Conservation (phyloP, 2,329 filamentous ascomycete genomes). For the Biscogniauxia marginata region DNA sequence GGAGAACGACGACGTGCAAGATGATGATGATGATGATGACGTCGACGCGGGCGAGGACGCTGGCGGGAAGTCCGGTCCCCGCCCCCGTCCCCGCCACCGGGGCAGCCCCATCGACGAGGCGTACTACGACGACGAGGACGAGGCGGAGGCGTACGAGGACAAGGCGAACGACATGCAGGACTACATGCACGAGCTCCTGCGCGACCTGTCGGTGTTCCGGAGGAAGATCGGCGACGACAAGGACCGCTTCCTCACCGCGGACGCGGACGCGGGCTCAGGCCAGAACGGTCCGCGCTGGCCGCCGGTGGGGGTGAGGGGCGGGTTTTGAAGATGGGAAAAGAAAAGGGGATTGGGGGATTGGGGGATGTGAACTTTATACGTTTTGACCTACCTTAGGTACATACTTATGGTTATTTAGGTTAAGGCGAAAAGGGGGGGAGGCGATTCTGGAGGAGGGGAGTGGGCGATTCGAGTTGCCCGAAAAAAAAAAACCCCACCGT, state of each 20-base stretch:
- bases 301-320: not conserved
- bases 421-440: no score
- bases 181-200: constrained; percentile 81
- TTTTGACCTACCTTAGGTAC: no score
- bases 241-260: constrained; percentile 65
- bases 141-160: constrained; percentile 49
- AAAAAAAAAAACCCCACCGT: no score
- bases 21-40: constrained; percentile 23
- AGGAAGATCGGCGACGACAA: constrained; percentile 85
- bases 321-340: no score
- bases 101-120: constrained; percentile 49
- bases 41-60: constrained; percentile 31
- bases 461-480: no score
- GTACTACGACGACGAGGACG: constrained; percentile 58
- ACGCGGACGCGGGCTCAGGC: constrained; percentile 44
- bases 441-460: no score
- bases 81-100: constrained; percentile 3
- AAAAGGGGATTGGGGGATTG: no score
- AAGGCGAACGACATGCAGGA: constrained; percentile 69
- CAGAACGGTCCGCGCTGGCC: no score
- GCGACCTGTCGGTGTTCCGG: constrained; percentile 76
- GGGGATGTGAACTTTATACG: no score
- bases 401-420: no score
- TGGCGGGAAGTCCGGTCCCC: constrained; percentile 35
- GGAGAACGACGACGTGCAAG: constrained; percentile 28